Evolutionary conservation across 345 rosid genomes (phyloP).

Genomic region (Boechera divaricarpa): DNA sequence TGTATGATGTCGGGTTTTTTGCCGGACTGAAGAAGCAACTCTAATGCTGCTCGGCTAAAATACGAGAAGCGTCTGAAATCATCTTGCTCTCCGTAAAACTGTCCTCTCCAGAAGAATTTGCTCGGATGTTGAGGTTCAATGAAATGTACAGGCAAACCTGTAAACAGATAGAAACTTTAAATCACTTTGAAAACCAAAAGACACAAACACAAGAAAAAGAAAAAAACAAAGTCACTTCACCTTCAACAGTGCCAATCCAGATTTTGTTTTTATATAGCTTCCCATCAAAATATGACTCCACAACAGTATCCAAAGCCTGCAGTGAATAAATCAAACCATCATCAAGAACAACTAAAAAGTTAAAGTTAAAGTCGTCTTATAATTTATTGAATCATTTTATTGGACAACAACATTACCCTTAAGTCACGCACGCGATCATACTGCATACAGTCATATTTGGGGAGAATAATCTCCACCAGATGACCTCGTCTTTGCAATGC

Average conservation of each 20-base stretch:
- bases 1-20: constrained; percentile 96
- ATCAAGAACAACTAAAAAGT: constrained; percentile 13
- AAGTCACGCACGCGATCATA: constrained; percentile 71
- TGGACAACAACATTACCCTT: constrained; percentile 58
- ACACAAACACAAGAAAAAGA: constrained; percentile 27
- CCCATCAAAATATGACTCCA: constrained; percentile 93
- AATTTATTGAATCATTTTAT: constrained; percentile 16
- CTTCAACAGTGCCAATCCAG: constrained; percentile 94
- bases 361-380: constrained; percentile 2
- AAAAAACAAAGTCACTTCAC: constrained; percentile 38
- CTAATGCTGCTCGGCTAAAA: constrained; percentile 96
- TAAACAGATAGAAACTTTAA: constrained; percentile 34
- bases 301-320: constrained; percentile 81
- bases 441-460: constrained; percentile 96
- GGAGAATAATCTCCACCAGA: constrained; percentile 88
- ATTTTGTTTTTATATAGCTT: constrained; percentile 80
- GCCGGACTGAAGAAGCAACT: constrained; percentile 88
- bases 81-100: constrained; percentile 88
- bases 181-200: constrained; percentile 44
- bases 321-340: constrained; percentile 29
- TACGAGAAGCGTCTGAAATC: constrained; percentile 94
- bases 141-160: constrained; percentile 97
- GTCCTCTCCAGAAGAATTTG: constrained; percentile 97
- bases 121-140: constrained; percentile 96
- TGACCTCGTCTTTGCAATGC: constrained; percentile 95